These are phyloP conservation scores for Phaeosphaeria sp. DNA, from an alignment of 2,329 filamentous ascomycete species.

Conservation along the genomic window DNA sequence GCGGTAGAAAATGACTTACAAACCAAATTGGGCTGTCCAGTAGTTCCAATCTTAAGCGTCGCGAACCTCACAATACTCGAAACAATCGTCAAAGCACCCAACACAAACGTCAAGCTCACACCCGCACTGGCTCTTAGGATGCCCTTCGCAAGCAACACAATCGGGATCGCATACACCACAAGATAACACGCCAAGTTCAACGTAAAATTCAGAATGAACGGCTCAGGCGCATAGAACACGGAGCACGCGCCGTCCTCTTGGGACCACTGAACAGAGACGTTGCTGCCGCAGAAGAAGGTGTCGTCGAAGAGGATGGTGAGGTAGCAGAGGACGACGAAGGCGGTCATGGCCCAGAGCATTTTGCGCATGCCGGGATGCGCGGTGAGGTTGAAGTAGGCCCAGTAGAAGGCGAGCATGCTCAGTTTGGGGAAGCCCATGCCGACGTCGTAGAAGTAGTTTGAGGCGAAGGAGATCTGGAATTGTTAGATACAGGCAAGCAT, in stretches of 20 bases:
- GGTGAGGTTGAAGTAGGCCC: conserved; percentile 27
- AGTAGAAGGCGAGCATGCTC: conserved; percentile 34
- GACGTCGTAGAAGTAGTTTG: conserved; percentile 34
- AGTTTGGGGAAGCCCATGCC: conserved; percentile 34
- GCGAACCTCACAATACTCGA: conserved; percentile 27
- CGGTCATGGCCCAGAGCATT: conserved; percentile 28
- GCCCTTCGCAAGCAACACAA: conserved; percentile 16
- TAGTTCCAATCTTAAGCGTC: conserved; percentile 25
- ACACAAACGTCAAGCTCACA: conserved; percentile 20
- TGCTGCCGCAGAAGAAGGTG: conserved; percentile 28
- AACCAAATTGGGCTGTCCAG: conserved; percentile 31
- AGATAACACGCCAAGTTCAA: conserved; percentile 30
- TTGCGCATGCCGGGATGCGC: conserved; percentile 25
- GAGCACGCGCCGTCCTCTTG: conserved; percentile 31
- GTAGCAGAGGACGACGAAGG: conserved; percentile 26
- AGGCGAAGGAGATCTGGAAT: conserved; percentile 27
- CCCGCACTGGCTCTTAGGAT: conserved; percentile 15
- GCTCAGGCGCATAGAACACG: conserved; percentile 30
- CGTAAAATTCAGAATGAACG: conserved; percentile 34
- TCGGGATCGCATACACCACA: conserved; percentile 22
- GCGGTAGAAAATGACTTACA: conserved; percentile 18
- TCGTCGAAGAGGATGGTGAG: conserved; percentile 29
- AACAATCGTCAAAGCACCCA: conserved; percentile 26
- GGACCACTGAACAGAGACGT: conserved; percentile 27
- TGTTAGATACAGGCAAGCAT: not conserved